Percentiles rank a stretch among this genome's conserved stretches.
Conservation (phyloP, 176 grass and related monocot species). For the Cocos nucifera region DNA sequence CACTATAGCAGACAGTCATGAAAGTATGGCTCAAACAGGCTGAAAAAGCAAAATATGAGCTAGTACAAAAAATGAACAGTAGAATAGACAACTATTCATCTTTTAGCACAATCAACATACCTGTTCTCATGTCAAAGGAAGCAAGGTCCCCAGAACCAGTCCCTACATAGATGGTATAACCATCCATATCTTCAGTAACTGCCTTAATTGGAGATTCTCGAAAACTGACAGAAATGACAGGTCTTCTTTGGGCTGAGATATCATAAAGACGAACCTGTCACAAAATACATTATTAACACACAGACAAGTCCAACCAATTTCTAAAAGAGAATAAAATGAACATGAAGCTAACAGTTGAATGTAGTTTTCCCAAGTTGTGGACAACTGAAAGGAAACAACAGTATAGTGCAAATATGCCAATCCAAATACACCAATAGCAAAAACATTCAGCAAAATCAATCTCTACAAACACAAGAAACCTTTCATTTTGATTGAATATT, state of each 20-base stretch:
- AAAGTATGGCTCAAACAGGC: too few relatives aligned
- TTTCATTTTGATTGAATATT: too few relatives aligned
- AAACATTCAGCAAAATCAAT: too few relatives aligned
- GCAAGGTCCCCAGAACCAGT: constrained; percentile 80
- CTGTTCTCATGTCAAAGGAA: constrained; percentile 91
- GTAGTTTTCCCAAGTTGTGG: too few relatives aligned
- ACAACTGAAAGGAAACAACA: too few relatives aligned
- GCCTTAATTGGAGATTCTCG: constrained; percentile 77
- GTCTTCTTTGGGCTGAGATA: constrained; percentile 62
- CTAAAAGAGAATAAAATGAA: background rate
- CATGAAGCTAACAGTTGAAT: background rate
- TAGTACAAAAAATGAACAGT: too few relatives aligned
- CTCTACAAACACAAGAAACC: too few relatives aligned
- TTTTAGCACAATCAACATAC: constrained; percentile 20
- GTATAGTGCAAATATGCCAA: too few relatives aligned
- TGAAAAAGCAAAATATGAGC: too few relatives aligned
- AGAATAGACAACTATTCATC: too few relatives aligned
- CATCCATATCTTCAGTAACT: constrained; percentile 66
- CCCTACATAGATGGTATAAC: constrained; percentile 77
- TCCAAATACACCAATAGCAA: too few relatives aligned
- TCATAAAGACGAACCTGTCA: constrained; percentile 88
- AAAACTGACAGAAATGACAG: constrained; percentile 79
- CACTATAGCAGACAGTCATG: too few relatives aligned
- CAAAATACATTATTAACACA: constrained; percentile 2
- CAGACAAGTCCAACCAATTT: background rate